Evolutionary conservation across 2,329 filamentous ascomycete species (phyloP).

Genomic region (Paracamarosporium sp.): DNA sequence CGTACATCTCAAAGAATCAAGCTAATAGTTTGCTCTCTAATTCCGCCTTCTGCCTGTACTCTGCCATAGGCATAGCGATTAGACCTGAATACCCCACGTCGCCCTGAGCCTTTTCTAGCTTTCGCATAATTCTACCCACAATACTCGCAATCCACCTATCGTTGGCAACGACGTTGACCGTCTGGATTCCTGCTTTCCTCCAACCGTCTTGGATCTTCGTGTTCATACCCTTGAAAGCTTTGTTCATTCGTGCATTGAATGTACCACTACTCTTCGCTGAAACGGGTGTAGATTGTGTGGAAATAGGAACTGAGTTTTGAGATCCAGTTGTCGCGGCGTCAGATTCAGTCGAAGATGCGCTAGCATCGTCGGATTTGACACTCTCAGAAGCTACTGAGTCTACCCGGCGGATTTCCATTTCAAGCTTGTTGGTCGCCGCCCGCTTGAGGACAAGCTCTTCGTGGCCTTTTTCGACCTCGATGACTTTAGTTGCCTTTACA

Average conservation of each 20-base stretch:
- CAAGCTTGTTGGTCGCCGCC: slow-evolving; percentile 29
- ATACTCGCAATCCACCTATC: slow-evolving; percentile 63
- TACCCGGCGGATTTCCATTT: slow-evolving; percentile 36
- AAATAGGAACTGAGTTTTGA: slow-evolving; percentile 4
- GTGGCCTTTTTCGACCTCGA: slow-evolving; percentile 58
- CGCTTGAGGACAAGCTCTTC: slow-evolving; percentile 37
- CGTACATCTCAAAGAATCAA: slow-evolving; percentile 13
- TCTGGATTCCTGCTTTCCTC: slow-evolving; percentile 54
- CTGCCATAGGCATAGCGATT: slow-evolving; percentile 52
- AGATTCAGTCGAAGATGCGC: slow-evolving; percentile 2
- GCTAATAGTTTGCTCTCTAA: slow-evolving; percentile 43
- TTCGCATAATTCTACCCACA: slow-evolving; percentile 58
- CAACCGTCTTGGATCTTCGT: slow-evolving; percentile 52
- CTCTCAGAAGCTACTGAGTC: slow-evolving; percentile 25
- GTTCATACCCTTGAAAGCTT: slow-evolving; percentile 39
- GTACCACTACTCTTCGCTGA: slow-evolving; percentile 31
- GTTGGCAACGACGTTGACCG: slow-evolving; percentile 54
- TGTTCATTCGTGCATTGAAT: slow-evolving; percentile 24
- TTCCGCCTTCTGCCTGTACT: slow-evolving; percentile 46
- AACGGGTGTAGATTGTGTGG: background rate
- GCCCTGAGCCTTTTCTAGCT: slow-evolving; percentile 57
- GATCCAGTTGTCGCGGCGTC: slow-evolving; percentile 2
- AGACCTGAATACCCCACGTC: slow-evolving; percentile 59
- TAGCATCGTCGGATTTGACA: slow-evolving; percentile 26
- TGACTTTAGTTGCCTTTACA: slow-evolving; percentile 64